phyloP scores from a whole-genome alignment of 176 grass and related monocot genomes.

The Tuctoria greenei region DNA sequence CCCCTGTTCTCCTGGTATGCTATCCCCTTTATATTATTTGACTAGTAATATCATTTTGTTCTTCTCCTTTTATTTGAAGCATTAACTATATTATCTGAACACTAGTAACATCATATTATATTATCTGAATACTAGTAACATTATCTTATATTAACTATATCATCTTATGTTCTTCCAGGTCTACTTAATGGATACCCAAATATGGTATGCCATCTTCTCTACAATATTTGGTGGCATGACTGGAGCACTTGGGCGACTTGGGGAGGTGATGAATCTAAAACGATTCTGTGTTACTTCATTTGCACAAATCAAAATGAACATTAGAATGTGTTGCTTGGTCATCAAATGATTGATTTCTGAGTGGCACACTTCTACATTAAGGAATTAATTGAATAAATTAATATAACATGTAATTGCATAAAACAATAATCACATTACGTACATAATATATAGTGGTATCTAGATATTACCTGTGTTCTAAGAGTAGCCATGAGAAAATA shows the following conservation, averaged over 20 bases:
- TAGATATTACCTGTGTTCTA: background rate
- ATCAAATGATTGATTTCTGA: conserved; percentile 3
- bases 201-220: conserved; percentile 95
- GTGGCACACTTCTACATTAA: background rate
- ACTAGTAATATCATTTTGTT: conserved; percentile 15
- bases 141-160: conserved; percentile 2
- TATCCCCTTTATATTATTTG: conserved; percentile 27
- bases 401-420: conserved; percentile 4
- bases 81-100: background rate
- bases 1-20: conserved; percentile 83
- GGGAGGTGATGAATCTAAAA: conserved; percentile 69
- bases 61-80: conserved; percentile 9
- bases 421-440: conserved; percentile 12
- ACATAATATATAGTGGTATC: background rate
- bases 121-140: too few species aligned
- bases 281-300: background rate
- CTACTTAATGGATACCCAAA: conserved; percentile 98
- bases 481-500: conserved; percentile 14
- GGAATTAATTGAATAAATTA: background rate
- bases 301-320: conserved; percentile 12
- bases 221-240: conserved; percentile 88
- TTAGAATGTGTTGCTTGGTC: conserved; percentile 5
- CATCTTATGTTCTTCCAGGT: conserved; percentile 55
- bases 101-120: background rate
- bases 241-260: conserved; percentile 94